phyloP scores from a whole-genome alignment of 108 stramenopile genomes.

The Cyclotella cryptica region DNA sequence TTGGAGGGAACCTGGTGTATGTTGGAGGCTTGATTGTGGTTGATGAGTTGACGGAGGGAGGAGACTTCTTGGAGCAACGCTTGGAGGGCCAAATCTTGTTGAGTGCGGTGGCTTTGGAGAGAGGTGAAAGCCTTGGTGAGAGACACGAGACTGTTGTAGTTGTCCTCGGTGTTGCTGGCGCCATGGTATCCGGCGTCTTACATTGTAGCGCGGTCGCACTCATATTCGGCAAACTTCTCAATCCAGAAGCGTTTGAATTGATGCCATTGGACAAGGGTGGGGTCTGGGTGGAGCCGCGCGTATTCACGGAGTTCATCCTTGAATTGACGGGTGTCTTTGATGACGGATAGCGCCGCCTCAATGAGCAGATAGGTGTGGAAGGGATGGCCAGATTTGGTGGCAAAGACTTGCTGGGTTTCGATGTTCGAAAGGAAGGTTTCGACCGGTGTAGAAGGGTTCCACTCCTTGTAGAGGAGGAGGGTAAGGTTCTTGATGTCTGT shows the following conservation, averaged over 20 bases:
- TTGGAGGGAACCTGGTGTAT: neutral
- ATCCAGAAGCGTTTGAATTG: neutral
- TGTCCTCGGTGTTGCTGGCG: neutral
- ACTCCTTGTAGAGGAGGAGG: neutral
- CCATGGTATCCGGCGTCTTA: neutral
- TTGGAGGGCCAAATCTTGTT: neutral
- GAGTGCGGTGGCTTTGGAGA: neutral
- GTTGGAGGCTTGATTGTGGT: too few species aligned
- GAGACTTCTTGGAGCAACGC: too few species aligned
- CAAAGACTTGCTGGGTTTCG: slow-evolving; percentile 3
- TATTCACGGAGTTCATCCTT: slow-evolving; percentile 2
- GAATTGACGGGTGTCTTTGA: neutral
- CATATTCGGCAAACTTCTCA: neutral
- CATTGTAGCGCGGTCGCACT: neutral
- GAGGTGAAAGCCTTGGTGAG: neutral
- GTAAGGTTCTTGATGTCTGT: neutral
- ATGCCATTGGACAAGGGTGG: neutral
- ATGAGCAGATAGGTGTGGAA: neutral
- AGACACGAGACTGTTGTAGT: neutral
- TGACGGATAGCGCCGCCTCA: neutral
- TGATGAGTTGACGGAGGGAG: too few species aligned
- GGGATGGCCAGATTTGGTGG: neutral
- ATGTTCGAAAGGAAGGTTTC: slow-evolving; percentile 1
- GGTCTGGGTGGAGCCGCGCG: neutral
- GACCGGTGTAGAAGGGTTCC: neutral